Evolutionary conservation across 768 basidiomycete genomes (phyloP), one percentile per base, ranked within the genome.

Genomic region (Boletus insuetus): DNA sequence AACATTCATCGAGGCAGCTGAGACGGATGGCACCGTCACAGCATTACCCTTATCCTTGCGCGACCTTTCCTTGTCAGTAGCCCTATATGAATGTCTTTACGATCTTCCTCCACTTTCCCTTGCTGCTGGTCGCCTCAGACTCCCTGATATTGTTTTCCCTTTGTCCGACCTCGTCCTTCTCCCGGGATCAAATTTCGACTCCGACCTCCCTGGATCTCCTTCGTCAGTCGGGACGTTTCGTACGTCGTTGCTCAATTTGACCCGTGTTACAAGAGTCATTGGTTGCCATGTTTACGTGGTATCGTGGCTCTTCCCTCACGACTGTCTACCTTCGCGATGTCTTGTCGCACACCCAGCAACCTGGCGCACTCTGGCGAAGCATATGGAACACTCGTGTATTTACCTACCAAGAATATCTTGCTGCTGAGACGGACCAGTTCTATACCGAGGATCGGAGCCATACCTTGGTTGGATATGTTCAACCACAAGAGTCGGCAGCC

Each of bases 321-420:
- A 20, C 17, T 14, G 40, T 43, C 22, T 24, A 43, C 24, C 42
- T 43, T 3, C 14, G 13, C 17, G 42, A 14, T 4, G 3, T 48
- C n/a, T 11, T 0, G 16, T 48, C 46, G 3, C 8, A 24, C 20
- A 24, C 22, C 10, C 46, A 17, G 32, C 10, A 19, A 3, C 24
- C 34, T 13, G 38, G 55, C 14, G 16, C 2, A n/a, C 44, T 47
- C 22, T 49, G 31, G 31, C 6, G 1, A 13, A 50, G 29, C 37
- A 53, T 51, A 10, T 64, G 62, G 64, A 64, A 61, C 32, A 58
- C 29, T 5, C 31, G 59, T 8, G 62, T 35, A n/a, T 64, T 26
- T 55, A 59, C 58, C 4, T 46, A 35, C 9, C 55, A 51, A 34
- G 50, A 59, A 32, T 57, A 41, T 11, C 3, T 58, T 7, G 64